A percentile compares a stretch with the other conserved stretches of the same genome.
Conservation (phyloP, 331 rosid species). For the Quercus lobata region DNA sequence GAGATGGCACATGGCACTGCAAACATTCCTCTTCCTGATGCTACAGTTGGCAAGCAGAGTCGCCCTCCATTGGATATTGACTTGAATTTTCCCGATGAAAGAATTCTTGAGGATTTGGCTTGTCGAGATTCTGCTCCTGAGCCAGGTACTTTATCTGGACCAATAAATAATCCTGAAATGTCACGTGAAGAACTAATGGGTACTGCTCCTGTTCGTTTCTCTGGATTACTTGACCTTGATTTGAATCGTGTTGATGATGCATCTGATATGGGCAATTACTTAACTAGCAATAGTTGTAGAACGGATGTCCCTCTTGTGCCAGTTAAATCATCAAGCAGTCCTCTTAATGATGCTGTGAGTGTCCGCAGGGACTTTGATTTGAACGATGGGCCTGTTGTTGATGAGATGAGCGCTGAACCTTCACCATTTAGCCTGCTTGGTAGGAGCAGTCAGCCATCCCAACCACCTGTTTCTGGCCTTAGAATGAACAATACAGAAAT, state of each 20-base stretch:
- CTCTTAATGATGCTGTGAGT: slow-evolving; percentile 41
- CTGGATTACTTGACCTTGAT: slow-evolving; percentile 80
- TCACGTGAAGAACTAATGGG: slow-evolving; percentile 4
- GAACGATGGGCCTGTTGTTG: slow-evolving; percentile 72
- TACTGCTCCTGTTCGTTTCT: slow-evolving; percentile 30
- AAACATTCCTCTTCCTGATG: slow-evolving; percentile 26
- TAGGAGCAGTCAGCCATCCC: slow-evolving; percentile 38
- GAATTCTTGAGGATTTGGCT: slow-evolving; percentile 55
- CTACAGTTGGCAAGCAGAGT: slow-evolving; percentile 31
- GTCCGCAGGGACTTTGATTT: slow-evolving; percentile 69
- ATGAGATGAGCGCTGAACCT: slow-evolving; percentile 51
- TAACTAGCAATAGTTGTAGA: slow-evolving; percentile 26
- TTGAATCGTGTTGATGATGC: slow-evolving; percentile 66
- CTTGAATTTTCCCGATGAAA: slow-evolving; percentile 72
- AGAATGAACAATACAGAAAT: slow-evolving; percentile 58
- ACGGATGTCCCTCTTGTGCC: slow-evolving; percentile 39
- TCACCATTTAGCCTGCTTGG: slow-evolving; percentile 42
- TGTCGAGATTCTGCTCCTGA: slow-evolving; percentile 34
- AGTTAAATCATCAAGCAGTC: slow-evolving; percentile 38
- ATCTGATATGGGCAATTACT: slow-evolving; percentile 49
- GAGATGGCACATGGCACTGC: slow-evolving; percentile 34
- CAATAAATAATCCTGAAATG: slow-evolving; percentile 10
- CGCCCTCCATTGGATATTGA: slow-evolving; percentile 71
- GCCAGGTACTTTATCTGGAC: slow-evolving; percentile 23
- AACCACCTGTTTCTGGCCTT: slow-evolving; percentile 45